phyloP scores from a whole-genome alignment of 2,329 filamentous ascomycete species.

The Penicillium sclerotigenum region DNA sequence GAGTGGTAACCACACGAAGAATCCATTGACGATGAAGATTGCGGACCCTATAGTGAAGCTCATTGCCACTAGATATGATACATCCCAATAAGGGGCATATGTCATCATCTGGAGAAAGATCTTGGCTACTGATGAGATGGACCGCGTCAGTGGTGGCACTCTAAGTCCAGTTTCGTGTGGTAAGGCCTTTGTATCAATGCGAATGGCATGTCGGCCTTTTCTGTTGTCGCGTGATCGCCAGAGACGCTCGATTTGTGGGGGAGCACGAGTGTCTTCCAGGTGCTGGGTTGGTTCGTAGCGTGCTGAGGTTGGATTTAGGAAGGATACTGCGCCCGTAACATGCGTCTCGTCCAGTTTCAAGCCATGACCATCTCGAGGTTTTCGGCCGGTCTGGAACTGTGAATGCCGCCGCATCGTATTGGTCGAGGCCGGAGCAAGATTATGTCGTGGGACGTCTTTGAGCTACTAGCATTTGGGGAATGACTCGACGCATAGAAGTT shows the following conservation, averaged over 20 bases:
- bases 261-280: background rate
- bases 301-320: conserved; percentile 51
- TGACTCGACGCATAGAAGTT: background rate
- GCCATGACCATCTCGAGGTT: conserved; percentile 12
- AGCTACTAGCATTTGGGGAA: background rate
- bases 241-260: conserved; percentile 26
- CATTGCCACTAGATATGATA: conserved; percentile 55
- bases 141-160: conserved; percentile 35
- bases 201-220: conserved; percentile 47
- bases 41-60: conserved; percentile 55
- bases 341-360: conserved; percentile 10
- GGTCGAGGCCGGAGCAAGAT: background rate
- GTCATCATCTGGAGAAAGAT: conserved; percentile 51
- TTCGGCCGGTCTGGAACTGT: conserved; percentile 14
- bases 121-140: conserved; percentile 28
- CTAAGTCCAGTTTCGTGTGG: conserved; percentile 23
- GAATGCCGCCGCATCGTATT: conserved; percentile 16
- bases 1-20: conserved; percentile 63
- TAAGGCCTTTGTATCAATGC: conserved; percentile 25
- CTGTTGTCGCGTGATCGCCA: conserved; percentile 49
- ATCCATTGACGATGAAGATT: conserved; percentile 59
- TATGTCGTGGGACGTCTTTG: background rate
- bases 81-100: conserved; percentile 54
- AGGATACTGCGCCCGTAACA: conserved; percentile 44
- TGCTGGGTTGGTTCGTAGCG: conserved; percentile 24